These are phyloP conservation scores for Aspergillus sclerotioniger DNA, from an alignment of 495 filamentous ascomycete genomes.

Conservation along the genomic window DNA sequence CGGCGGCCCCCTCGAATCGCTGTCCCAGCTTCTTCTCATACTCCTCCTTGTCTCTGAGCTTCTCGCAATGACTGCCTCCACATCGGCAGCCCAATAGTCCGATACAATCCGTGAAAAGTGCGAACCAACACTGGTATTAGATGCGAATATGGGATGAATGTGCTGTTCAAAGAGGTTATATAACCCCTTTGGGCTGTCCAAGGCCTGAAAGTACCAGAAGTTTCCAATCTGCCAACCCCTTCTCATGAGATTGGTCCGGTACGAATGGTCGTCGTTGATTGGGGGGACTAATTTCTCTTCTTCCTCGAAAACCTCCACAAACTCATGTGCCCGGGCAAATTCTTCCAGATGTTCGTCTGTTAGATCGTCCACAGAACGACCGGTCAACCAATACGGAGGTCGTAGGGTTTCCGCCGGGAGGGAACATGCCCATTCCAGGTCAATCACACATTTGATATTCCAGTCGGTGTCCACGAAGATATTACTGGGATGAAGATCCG, in stretches of 20 bases:
- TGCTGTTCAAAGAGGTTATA: constrained; percentile 6
- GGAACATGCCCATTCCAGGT: constrained; percentile 29
- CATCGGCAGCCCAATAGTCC: constrained; percentile 4
- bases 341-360: constrained; percentile 8
- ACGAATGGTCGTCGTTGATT: not conserved
- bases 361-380: not conserved
- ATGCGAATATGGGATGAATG: not conserved
- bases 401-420: constrained; percentile 17
- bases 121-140: not conserved
- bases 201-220: constrained; percentile 22
- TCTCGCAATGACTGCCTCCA: not conserved
- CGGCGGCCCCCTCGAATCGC: not conserved
- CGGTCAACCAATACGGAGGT: constrained; percentile 8
- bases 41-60: not conserved
- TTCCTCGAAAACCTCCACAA: constrained; percentile 15
- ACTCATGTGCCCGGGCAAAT: constrained; percentile 13
- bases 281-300: constrained; percentile 7
- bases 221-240: constrained; percentile 13
- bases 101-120: not conserved
- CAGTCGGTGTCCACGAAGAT: constrained; percentile 34
- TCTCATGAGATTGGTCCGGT: constrained; percentile 8
- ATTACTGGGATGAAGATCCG: constrained; percentile 31
- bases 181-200: constrained; percentile 12
- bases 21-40: not conserved
- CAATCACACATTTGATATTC: constrained; percentile 22